These are phyloP conservation scores for Alternaria arbusti DNA, from an alignment of 2,329 filamentous ascomycete species.

Conservation along the genomic window DNA sequence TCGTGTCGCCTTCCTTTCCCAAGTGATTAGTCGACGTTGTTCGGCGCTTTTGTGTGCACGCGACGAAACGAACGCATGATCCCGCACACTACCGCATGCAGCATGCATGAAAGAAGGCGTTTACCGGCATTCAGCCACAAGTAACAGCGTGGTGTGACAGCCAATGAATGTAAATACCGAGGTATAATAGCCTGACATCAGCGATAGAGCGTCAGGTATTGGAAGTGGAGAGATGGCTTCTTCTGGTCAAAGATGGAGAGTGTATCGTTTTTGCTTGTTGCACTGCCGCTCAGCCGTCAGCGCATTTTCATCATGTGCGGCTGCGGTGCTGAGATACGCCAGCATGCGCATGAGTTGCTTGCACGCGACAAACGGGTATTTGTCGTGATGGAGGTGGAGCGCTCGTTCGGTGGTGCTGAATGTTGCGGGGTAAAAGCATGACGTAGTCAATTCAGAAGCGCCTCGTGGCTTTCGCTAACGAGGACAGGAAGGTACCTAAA, in stretches of 20 bases:
- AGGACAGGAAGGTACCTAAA: background rate
- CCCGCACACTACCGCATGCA: constrained; percentile 3
- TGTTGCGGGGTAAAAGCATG: constrained; percentile 7
- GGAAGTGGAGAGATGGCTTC: background rate
- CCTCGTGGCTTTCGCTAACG: background rate
- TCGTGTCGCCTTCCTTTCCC: background rate
- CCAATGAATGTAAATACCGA: background rate
- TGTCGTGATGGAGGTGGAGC: background rate
- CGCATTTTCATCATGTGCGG: background rate
- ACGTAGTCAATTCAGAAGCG: background rate
- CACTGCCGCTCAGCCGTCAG: background rate
- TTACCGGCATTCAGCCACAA: background rate
- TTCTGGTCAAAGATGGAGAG: background rate
- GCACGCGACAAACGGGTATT: background rate
- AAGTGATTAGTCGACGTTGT: background rate
- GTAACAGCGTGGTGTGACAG: background rate
- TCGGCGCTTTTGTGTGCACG: background rate
- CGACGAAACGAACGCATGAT: constrained; percentile 5
- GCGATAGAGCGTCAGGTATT: background rate
- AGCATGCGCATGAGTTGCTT: background rate
- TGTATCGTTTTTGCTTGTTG: background rate
- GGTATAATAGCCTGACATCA: background rate
- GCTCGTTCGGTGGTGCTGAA: background rate
- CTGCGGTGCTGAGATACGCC: background rate
- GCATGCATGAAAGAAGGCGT: background rate